phyloP scores from a whole-genome alignment of 2,329 filamentous ascomycete genomes.

The Volutella citrinella region DNA sequence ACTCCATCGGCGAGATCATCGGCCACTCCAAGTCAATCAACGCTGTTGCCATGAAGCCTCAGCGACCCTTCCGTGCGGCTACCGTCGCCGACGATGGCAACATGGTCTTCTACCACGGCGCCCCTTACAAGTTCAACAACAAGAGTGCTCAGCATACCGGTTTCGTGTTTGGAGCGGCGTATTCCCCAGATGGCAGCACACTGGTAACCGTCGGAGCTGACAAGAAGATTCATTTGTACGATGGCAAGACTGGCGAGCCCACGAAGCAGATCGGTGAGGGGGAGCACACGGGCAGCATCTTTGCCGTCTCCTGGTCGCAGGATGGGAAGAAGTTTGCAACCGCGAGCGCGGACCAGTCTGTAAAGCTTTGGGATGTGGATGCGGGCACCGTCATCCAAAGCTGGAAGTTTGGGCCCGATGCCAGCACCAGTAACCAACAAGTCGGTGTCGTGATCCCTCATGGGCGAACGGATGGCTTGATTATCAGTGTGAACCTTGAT shows the following conservation, averaged over 20 bases:
- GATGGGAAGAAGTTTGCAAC: conserved; percentile 87
- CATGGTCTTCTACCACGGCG: conserved; percentile 89
- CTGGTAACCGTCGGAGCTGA: conserved; percentile 93
- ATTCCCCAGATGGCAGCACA: conserved; percentile 80
- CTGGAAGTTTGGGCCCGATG: conserved; percentile 81
- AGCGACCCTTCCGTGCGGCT: conserved; percentile 85
- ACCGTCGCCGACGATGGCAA: conserved; percentile 89
- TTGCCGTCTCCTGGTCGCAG: conserved; percentile 83
- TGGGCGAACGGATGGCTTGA: conserved; percentile 76
- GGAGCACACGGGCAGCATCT: conserved; percentile 90
- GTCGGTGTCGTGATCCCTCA: conserved; percentile 90
- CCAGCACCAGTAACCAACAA: conserved; percentile 80
- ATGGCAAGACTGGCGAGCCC: conserved; percentile 90
- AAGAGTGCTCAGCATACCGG: conserved; percentile 80
- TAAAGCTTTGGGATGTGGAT: conserved; percentile 91
- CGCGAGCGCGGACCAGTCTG: conserved; percentile 89
- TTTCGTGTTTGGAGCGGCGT: conserved; percentile 83
- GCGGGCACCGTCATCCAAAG: conserved; percentile 72
- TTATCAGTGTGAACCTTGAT: conserved; percentile 85
- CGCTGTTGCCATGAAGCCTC: conserved; percentile 81
- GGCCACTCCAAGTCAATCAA: conserved; percentile 93
- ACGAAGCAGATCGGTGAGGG: conserved; percentile 74
- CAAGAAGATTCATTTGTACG: conserved; percentile 87
- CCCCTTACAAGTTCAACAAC: conserved; percentile 94
- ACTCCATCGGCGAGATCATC: conserved; percentile 90